Evolutionary conservation across 2,329 filamentous ascomycete species (phyloP).

Genomic region (Penicillium paneum): DNA sequence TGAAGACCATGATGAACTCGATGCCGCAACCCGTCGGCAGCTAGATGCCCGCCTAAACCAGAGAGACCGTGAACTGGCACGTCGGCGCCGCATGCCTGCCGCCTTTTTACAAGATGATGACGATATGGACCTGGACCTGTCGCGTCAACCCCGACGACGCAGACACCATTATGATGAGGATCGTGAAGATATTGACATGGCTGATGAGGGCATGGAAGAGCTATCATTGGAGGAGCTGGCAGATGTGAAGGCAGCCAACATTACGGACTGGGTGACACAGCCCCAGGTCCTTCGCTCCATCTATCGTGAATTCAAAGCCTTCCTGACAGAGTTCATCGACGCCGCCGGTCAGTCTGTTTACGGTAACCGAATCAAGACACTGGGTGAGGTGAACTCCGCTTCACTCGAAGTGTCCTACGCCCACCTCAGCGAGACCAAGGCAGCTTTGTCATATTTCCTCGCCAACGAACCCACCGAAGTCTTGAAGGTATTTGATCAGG

Average conservation of each 20-base stretch:
- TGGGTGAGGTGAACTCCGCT: constrained; percentile 97
- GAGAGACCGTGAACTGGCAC: constrained; percentile 59
- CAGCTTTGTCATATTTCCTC: constrained; percentile 90
- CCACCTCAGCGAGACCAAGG: constrained; percentile 84
- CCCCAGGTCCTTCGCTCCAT: constrained; percentile 89
- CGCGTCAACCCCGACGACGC: constrained; percentile 77
- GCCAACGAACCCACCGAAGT: constrained; percentile 95
- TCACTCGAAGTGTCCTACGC: constrained; percentile 95
- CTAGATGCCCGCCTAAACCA: constrained; percentile 61
- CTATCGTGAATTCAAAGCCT: constrained; percentile 94
- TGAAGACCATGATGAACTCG: constrained; percentile 61
- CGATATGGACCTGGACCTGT: constrained; percentile 78
- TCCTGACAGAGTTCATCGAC: constrained; percentile 94
- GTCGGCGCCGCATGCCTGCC: constrained; percentile 58
- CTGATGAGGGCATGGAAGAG: constrained; percentile 91
- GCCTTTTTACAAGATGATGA: constrained; percentile 71
- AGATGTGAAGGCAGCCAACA: constrained; percentile 87
- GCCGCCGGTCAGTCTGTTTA: constrained; percentile 88
- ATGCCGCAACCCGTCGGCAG: constrained; percentile 56
- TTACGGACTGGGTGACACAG: constrained; percentile 93
- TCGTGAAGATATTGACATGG: constrained; percentile 82
- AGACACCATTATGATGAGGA: constrained; percentile 94
- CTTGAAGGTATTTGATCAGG: constrained; percentile 91
- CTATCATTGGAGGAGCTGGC: constrained; percentile 85
- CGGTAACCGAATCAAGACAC: constrained; percentile 84